Percentiles rank a stretch among this genome's conserved stretches.
Evolutionary conservation across 1,284 basidiomycete genomes (phyloP).

Genomic region (Grifola frondosa): DNA sequence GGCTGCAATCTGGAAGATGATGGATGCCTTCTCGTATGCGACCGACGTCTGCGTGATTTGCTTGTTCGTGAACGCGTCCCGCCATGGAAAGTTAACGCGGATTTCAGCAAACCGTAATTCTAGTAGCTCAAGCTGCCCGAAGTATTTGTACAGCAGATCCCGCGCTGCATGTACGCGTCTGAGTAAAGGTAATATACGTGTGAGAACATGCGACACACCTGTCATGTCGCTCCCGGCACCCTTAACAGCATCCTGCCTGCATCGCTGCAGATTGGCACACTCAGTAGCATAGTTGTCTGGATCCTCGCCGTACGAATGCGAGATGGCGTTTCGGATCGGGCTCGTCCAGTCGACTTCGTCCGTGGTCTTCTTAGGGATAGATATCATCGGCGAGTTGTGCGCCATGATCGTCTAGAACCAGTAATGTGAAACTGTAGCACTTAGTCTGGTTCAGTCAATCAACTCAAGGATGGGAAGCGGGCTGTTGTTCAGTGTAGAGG

Average conservation of each 20-base stretch:
- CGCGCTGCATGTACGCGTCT: conserved; percentile 51
- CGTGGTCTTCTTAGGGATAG: conserved; percentile 76
- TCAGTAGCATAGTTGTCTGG: conserved; percentile 87
- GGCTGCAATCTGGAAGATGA: conserved; percentile 95
- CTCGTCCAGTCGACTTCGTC: conserved; percentile 92
- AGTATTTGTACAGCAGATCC: conserved; percentile 98
- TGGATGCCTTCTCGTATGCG: conserved; percentile 97
- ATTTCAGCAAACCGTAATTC: conserved; percentile 97
- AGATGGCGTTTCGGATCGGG: conserved; percentile 84
- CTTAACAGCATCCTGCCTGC: conserved; percentile 92
- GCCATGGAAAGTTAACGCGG: conserved; percentile 93
- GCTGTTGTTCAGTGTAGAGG: too few species aligned
- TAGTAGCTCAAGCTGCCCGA: conserved; percentile 96
- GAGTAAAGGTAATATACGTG: not conserved
- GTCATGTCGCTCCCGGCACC: conserved; percentile 94
- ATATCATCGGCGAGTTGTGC: conserved; percentile 78
- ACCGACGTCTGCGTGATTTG: conserved; percentile 93
- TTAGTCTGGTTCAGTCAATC: too few species aligned
- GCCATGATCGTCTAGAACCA: too few species aligned
- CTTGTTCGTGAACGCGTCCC: conserved; percentile 95
- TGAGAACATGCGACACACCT: conserved; percentile 46
- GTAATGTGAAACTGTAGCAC: too few species aligned
- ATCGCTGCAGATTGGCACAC: conserved; percentile 81
- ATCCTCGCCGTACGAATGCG: conserved; percentile 91
- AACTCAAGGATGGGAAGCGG: too few species aligned